Percentiles rank a stretch among this genome's conserved stretches.
Conservation (phyloP, 2,329 filamentous ascomycete species). For the Penicillium digitatum region DNA sequence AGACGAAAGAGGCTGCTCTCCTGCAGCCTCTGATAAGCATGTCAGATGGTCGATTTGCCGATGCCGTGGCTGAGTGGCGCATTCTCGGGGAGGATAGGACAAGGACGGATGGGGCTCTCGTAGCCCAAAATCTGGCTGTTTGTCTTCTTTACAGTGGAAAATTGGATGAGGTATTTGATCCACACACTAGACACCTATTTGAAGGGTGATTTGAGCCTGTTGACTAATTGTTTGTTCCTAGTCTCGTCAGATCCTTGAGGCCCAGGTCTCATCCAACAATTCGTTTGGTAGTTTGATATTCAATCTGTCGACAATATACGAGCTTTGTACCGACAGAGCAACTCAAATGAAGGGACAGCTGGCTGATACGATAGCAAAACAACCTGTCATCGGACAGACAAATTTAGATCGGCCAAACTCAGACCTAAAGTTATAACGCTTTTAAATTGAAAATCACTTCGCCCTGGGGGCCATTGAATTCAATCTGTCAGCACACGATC, state of each 20-base stretch:
- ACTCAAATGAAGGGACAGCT: constrained; percentile 66
- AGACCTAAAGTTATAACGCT: constrained; percentile 68
- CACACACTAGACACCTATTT: not conserved
- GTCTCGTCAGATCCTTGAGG: constrained; percentile 65
- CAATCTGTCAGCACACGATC: constrained; percentile 11
- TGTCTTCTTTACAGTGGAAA: constrained; percentile 76
- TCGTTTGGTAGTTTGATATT: constrained; percentile 79
- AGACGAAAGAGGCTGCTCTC: constrained; percentile 39
- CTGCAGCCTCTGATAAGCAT: constrained; percentile 66
- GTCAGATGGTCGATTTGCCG: constrained; percentile 68
- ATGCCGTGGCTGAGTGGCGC: constrained; percentile 61
- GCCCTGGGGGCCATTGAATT: constrained; percentile 6
- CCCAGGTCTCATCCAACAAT: constrained; percentile 58
- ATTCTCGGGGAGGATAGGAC: constrained; percentile 47
- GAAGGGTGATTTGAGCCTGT: not conserved
- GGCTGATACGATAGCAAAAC: constrained; percentile 63
- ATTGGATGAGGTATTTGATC: constrained; percentile 62
- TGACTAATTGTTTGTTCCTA: constrained; percentile 31
- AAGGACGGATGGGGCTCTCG: constrained; percentile 59
- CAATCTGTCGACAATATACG: constrained; percentile 87
- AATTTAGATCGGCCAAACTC: constrained; percentile 69
- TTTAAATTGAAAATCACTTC: constrained; percentile 8
- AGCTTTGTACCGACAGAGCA: constrained; percentile 78
- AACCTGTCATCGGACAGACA: constrained; percentile 50
- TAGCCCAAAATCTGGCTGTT: constrained; percentile 77